phyloP scores from a whole-genome alignment of 306 rosid genomes.

The Delonix regia region DNA sequence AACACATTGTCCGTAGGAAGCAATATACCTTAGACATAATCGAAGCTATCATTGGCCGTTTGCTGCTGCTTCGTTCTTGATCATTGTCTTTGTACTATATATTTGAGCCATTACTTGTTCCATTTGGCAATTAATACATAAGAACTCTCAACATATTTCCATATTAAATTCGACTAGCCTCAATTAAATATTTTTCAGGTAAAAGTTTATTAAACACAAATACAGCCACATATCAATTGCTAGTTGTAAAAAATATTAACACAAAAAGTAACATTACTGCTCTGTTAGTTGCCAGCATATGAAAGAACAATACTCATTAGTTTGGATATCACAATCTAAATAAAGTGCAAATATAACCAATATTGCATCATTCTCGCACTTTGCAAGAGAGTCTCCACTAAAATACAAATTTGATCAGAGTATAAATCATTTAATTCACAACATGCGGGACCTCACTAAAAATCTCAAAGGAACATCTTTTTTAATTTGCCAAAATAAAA shows the following conservation, averaged over 20 bases:
- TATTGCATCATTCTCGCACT: slow-evolving; percentile 20
- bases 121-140: background rate
- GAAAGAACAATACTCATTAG: background rate
- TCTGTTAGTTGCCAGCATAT: background rate
- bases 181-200: background rate
- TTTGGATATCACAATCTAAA: background rate
- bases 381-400: background rate
- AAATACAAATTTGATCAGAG: slow-evolving; percentile 18
- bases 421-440: slow-evolving; percentile 28
- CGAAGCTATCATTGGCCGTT: slow-evolving; percentile 30
- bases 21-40: slow-evolving; percentile 45
- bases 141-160: background rate
- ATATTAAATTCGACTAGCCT: background rate
- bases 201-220: background rate
- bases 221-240: background rate
- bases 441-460: slow-evolving; percentile 3
- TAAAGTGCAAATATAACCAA: background rate
- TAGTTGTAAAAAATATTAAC: background rate
- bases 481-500: slow-evolving; percentile 25
- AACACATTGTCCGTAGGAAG: slow-evolving; percentile 41
- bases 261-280: background rate
- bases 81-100: background rate
- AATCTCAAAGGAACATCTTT: background rate
- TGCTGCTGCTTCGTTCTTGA: slow-evolving; percentile 11
- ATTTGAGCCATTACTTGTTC: background rate